Evolutionary conservation across 257 asterid genomes (phyloP).

Genomic region (Voacanga thouarsii): DNA sequence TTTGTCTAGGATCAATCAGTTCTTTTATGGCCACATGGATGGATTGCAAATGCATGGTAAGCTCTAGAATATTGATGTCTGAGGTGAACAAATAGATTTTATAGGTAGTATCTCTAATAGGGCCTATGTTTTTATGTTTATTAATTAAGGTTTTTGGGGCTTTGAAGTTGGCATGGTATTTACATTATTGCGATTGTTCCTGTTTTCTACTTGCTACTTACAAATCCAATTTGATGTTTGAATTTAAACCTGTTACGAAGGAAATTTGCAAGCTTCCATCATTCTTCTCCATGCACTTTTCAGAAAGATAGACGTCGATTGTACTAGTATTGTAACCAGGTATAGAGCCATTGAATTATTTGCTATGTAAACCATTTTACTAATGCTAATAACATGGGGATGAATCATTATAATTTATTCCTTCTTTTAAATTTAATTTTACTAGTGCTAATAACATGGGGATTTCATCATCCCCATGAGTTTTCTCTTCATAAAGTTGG

Average conservation of each 20-base stretch:
- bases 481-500: too few species aligned
- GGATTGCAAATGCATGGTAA: constrained; percentile 91
- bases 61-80: constrained; percentile 24
- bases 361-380: not conserved
- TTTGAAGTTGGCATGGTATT: not conserved
- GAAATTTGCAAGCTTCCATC: constrained; percentile 99
- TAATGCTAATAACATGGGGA: not conserved
- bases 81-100: not conserved
- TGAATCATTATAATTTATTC: not conserved
- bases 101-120: too few species aligned
- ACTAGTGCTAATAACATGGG: too few species aligned
- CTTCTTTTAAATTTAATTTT: not conserved
- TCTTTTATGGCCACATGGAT: constrained; percentile 85
- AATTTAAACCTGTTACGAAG: constrained; percentile 85
- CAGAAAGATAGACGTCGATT: constrained; percentile 69
- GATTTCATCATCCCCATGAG: too few species aligned
- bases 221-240: constrained; percentile 42
- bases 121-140: not conserved
- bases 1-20: constrained; percentile 89
- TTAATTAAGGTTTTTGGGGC: not conserved
- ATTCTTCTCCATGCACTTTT: constrained; percentile 82
- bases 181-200: not conserved
- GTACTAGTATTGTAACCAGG: constrained; percentile 81
- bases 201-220: constrained; percentile 3
- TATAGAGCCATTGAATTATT: constrained; percentile 20